These are phyloP conservation scores for Leptomonas seymouri DNA, from an alignment of 208 protist species.

Conservation along the genomic window DNA sequence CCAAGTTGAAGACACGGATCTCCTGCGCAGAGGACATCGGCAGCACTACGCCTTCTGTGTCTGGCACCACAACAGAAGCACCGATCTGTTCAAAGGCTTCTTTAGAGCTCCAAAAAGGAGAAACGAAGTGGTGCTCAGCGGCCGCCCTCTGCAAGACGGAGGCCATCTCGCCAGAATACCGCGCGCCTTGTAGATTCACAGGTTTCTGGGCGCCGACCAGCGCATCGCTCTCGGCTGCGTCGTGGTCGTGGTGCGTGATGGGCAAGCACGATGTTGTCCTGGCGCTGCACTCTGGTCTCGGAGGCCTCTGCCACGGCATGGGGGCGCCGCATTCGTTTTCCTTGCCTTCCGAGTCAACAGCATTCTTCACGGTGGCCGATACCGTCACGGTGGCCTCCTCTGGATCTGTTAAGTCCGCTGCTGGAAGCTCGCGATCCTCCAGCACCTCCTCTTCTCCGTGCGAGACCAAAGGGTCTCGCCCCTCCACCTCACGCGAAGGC, in stretches of 20 bases:
- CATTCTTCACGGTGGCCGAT: neutral
- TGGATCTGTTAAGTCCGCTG: slow-evolving; percentile 1
- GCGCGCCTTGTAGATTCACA: slow-evolving; percentile 19
- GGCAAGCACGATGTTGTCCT: neutral
- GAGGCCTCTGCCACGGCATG: neutral
- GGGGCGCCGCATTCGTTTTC: too few species aligned
- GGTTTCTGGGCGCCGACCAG: neutral
- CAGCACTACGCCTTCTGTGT: slow-evolving; percentile 30
- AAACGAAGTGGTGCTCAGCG: slow-evolving; percentile 33
- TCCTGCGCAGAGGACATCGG: neutral
- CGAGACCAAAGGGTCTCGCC: neutral
- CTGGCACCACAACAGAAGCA: slow-evolving; percentile 21
- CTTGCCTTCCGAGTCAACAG: too few species aligned
- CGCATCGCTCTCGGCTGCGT: neutral
- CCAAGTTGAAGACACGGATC: slow-evolving; percentile 59
- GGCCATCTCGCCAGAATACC: slow-evolving; percentile 39
- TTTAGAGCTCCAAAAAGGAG: slow-evolving; percentile 48
- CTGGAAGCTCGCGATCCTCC: slow-evolving; percentile 13
- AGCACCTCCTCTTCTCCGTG: slow-evolving; percentile 35
- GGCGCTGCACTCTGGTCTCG: neutral
- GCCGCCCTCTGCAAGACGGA: slow-evolving; percentile 20
- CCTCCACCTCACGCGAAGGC: neutral
- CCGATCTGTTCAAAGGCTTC: slow-evolving; percentile 23
- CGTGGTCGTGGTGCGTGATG: neutral
- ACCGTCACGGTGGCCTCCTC: neutral